phyloP scores from a whole-genome alignment of 2,329 filamentous ascomycete genomes.

The Zymoseptoria crescenta region DNA sequence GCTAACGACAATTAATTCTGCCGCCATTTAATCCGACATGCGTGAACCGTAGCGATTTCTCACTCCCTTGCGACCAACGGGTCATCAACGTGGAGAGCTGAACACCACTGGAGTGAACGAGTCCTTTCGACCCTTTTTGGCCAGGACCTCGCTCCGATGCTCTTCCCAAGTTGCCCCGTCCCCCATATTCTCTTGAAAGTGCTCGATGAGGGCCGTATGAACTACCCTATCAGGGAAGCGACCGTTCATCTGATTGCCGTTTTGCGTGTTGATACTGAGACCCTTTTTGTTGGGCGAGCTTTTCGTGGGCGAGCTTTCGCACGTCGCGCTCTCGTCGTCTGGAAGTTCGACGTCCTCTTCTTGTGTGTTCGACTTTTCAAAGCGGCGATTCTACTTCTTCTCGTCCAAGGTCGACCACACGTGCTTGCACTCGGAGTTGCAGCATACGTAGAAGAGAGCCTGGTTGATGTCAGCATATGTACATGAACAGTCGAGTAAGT shows the following conservation, averaged over 20 bases:
- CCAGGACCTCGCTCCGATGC: background rate
- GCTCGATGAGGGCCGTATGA: background rate
- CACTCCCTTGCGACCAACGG: background rate
- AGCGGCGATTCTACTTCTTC: slow-evolving; percentile 17
- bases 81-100: background rate
- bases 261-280: background rate
- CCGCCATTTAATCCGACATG: background rate
- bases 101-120: background rate
- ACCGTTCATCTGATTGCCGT: background rate
- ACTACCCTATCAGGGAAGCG: background rate
- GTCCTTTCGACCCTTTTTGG: background rate
- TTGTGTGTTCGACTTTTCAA: background rate
- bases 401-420: slow-evolving; percentile 53
- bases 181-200: slow-evolving; percentile 2
- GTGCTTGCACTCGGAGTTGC: slow-evolving; percentile 65
- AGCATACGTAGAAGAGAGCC: slow-evolving; percentile 65
- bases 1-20: background rate
- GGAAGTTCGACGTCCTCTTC: slow-evolving; percentile 1
- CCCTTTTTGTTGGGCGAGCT: slow-evolving; percentile 2
- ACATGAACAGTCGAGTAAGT: slow-evolving; percentile 4
- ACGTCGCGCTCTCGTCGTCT: background rate
- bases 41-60: background rate
- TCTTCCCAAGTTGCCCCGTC: background rate
- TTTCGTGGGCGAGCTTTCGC: background rate
- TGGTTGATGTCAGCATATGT: slow-evolving; percentile 18